Evolutionary conservation across 2,329 filamentous ascomycete genomes (phyloP), one percentile per base, ranked within the genome.

Genomic region (Phyllosticta citriasiana): DNA sequence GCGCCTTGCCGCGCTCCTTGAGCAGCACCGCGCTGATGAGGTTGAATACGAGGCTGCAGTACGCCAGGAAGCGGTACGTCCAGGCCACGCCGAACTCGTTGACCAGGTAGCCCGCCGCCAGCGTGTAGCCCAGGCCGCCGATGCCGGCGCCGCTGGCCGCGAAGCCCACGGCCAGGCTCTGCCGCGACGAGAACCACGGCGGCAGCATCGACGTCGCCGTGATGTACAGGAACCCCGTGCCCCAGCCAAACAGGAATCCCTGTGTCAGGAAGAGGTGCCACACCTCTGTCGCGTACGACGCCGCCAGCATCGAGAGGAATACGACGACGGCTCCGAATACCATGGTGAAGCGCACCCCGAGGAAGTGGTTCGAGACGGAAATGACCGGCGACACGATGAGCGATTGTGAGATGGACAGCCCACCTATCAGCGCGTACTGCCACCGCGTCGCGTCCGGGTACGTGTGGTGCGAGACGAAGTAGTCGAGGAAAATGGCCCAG

Each of bases 161-260:
- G 47, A 77, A 67, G 2, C 74, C 75, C 6, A 69, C 70, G 9
- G 73, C 74, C 4, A 77, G 64, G 50, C 69, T 71, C 4, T 75
- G 65, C 19, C 65, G 66, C 14, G 64, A 68, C 9, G 63, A 58
- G 63, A 77, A 77, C 74, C 75, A 77, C 53, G 75, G 73, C 1
- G 72, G 67, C 1, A 74, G 59, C 7, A 76, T 67, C 0, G 68
- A 67, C 7, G 70, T 67, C 26, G 67, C 68, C 1, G 72, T 70
- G 5, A 74, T 69, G 58, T 71, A 75, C 22, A 74, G 66, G 10
- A 71, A 68, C 0, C 73, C 73, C 14, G 76, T 65, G 0, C 74
- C 74, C 6, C 69, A 59, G 0, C 74, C 74, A 22, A 74, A 71
- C 4, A 70, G 63, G 2, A 72, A 59, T 0, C 74, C 74, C 30